These are phyloP conservation scores for Gossypium stocksii DNA, from an alignment of 345 rosid species.

Conservation along the genomic window DNA sequence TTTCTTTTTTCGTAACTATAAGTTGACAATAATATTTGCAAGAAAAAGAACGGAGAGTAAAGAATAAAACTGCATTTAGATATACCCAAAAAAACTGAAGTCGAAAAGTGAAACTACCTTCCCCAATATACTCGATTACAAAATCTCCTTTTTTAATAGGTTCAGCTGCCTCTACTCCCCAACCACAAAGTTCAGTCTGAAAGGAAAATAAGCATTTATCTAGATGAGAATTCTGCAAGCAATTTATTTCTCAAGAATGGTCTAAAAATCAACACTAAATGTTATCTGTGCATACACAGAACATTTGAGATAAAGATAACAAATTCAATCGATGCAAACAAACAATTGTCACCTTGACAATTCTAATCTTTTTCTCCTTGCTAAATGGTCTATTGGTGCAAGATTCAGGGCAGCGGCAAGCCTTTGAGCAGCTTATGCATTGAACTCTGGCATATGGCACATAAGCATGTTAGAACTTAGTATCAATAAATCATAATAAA, in stretches of 20 bases:
- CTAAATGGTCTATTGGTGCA: slow-evolving; percentile 95
- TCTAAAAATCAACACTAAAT: slow-evolving; percentile 3
- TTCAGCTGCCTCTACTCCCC: slow-evolving; percentile 96
- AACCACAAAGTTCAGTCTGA: slow-evolving; percentile 88
- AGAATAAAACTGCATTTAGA: neutral
- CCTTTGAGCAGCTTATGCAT: slow-evolving; percentile 85
- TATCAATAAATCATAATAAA: neutral
- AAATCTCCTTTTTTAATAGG: slow-evolving; percentile 69
- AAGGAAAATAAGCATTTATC: slow-evolving; percentile 20
- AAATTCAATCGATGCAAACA: neutral
- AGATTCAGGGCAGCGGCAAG: slow-evolving; percentile 71
- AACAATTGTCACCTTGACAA: slow-evolving; percentile 50
- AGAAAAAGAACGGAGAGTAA: neutral
- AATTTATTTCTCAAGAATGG: neutral
- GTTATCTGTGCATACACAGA: neutral
- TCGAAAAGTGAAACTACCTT: slow-evolving; percentile 50
- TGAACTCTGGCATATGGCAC: slow-evolving; percentile 52
- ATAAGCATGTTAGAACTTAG: slow-evolving; percentile 8
- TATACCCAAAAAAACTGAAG: neutral
- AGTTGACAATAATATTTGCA: neutral
- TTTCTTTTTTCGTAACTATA: neutral
- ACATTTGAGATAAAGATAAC: neutral
- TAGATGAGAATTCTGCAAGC: neutral
- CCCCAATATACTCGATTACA: slow-evolving; percentile 87
- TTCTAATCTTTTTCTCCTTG: slow-evolving; percentile 76